Percentiles rank a stretch among this genome's conserved stretches.
Evolutionary conservation across 805 yeast genomes (phyloP).

Genomic region (Kregervanrija pseudodelftensis): DNA sequence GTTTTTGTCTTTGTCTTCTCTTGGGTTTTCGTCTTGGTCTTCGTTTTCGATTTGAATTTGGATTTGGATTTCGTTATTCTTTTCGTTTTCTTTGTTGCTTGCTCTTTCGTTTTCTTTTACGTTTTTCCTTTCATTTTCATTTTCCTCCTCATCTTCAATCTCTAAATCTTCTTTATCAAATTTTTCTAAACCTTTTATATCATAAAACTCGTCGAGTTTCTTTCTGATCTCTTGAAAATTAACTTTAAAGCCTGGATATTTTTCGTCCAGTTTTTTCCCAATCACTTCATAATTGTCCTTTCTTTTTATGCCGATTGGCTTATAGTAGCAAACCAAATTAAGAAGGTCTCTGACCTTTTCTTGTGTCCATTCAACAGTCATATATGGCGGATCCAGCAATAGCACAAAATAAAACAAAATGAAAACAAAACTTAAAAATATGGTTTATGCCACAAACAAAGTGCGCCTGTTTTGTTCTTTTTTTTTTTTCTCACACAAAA

Average conservation of each 20-base stretch:
- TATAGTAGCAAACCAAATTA: constrained; percentile 21
- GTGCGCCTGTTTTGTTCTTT: too few relatives aligned
- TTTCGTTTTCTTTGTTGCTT: background rate
- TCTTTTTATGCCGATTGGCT: constrained; percentile 22
- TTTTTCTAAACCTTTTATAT: constrained; percentile 20
- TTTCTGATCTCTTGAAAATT: constrained; percentile 11
- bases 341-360: constrained; percentile 18
- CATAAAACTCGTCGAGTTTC: constrained; percentile 20
- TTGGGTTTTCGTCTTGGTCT: background rate
- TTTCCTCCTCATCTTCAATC: background rate
- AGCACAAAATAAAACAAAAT: background rate
- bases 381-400: background rate
- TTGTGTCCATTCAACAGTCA: constrained; percentile 17
- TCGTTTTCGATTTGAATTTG: background rate
- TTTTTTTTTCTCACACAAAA: too few relatives aligned
- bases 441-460: background rate
- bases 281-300: constrained; percentile 12
- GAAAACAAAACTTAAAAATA: background rate
- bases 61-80: background rate
- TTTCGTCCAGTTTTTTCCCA: constrained; percentile 12
- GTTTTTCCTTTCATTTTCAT: background rate
- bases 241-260: constrained; percentile 12
- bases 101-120: background rate
- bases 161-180: constrained; percentile 14
- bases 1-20: background rate